A percentile compares a stretch with the other conserved stretches of the same genome.
Conservation (phyloP, 768 basidiomycete species). For the Leccinum fibrillosum region DNA sequence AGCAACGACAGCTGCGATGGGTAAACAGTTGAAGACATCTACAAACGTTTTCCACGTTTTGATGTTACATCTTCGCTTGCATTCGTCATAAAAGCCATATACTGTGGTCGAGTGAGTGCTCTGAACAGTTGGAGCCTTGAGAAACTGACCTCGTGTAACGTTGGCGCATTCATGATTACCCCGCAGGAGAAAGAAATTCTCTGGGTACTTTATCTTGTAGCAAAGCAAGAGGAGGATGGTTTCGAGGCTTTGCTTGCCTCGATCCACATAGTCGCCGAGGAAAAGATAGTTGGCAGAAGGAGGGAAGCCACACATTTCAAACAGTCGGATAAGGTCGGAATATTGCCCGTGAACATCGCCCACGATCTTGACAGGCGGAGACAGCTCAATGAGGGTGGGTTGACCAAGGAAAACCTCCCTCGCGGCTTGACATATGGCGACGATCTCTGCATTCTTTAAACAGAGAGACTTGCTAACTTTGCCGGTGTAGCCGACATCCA, state of each 20-base stretch:
- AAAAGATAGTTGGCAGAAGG: slow-evolving; percentile 97
- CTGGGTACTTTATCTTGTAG: slow-evolving; percentile 99
- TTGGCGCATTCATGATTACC: slow-evolving; percentile 99
- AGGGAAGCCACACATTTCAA: slow-evolving; percentile 99
- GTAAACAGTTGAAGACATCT: slow-evolving; percentile 98
- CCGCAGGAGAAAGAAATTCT: slow-evolving; percentile 97
- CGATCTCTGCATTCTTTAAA: slow-evolving; percentile 95
- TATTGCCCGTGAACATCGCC: slow-evolving; percentile 99
- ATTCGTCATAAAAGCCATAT: slow-evolving; percentile 99
- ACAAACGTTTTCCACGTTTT: slow-evolving; percentile 99
- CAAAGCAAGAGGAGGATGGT: slow-evolving; percentile 95
- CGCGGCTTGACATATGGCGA: slow-evolving; percentile 90
- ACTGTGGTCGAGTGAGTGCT: slow-evolving; percentile 47
- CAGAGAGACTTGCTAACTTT: slow-evolving; percentile 96
- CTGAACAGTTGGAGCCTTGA: slow-evolving; percentile 9
- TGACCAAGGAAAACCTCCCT: slow-evolving; percentile 95
- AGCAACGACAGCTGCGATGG: slow-evolving; percentile 97
- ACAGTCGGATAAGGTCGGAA: slow-evolving; percentile 95
- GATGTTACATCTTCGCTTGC: slow-evolving; percentile 98
- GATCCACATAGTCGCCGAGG: slow-evolving; percentile 98
- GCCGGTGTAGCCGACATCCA: slow-evolving; percentile 96
- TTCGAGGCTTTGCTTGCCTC: slow-evolving; percentile 97
- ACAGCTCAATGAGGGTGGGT: slow-evolving; percentile 95
- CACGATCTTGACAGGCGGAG: slow-evolving; percentile 98
- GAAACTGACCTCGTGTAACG: slow-evolving; percentile 85